Percentiles rank a stretch among this genome's conserved stretches.
Conservation (phyloP, 805 yeast genomes). For the Starmera dryadoides region DNA sequence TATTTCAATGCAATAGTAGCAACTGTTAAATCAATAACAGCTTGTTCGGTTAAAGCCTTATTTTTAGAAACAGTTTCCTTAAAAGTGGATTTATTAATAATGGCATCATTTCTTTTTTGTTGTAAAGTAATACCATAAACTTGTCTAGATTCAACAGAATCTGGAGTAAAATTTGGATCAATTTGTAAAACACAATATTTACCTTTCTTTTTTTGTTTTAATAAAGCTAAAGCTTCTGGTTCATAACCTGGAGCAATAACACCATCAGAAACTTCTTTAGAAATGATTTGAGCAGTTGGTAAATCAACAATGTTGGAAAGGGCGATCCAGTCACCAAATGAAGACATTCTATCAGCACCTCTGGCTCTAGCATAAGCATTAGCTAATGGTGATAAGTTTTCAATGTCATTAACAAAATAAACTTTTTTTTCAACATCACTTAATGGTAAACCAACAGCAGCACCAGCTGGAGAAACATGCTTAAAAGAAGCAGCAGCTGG, state of each 20-base stretch:
- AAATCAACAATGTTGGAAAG: constrained; percentile 92
- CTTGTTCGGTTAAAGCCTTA: constrained; percentile 86
- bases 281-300: constrained; percentile 94
- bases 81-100: constrained; percentile 84
- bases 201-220: constrained; percentile 92
- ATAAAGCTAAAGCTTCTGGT: constrained; percentile 84
- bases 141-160: constrained; percentile 77
- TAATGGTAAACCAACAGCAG: constrained; percentile 93
- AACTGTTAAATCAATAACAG: constrained; percentile 86
- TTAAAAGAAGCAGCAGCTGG: constrained; percentile 99
- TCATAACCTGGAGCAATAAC: constrained; percentile 97
- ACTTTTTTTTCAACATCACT: constrained; percentile 87
- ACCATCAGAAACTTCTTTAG: constrained; percentile 97
- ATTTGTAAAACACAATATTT: constrained; percentile 95
- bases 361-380: constrained; percentile 98
- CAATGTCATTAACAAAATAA: constrained; percentile 92
- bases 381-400: constrained; percentile 92
- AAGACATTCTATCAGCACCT: constrained; percentile 99
- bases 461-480: constrained; percentile 99
- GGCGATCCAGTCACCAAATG: constrained; percentile 98
- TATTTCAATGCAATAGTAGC: constrained; percentile 96
- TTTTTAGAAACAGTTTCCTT: constrained; percentile 85
- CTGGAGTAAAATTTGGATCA: constrained; percentile 90
- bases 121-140: constrained; percentile 93
- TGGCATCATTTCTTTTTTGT: constrained; percentile 97